Base-by-base conservation (phyloP, 1,139 yeast genomes). In the Oligophagozyma castellii region DNA sequence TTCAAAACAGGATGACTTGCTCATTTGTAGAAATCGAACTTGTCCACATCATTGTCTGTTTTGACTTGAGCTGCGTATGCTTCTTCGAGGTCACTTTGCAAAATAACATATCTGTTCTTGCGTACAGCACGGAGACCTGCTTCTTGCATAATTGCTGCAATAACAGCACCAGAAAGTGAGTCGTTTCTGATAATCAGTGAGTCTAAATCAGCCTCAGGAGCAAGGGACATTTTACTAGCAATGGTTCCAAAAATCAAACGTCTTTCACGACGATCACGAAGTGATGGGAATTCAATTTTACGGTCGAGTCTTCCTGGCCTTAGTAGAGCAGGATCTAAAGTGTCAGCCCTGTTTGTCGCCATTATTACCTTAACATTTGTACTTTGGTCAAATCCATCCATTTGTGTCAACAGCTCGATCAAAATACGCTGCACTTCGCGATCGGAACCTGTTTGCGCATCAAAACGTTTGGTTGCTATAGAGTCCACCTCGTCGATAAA, bases 111-210 rank as follows among this genome's bases (percentile, higher is more conserved):
- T 59, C 99, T 74, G 58, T 89, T 89, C 65, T 89, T 89, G 61
- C 99, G 77, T 29, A 92, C 96, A 1, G 99, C 99, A 46, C 96
- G 73, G 44, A 92, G 68, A 41, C 99, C 99, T 16, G 99, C 99
- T 60, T 92, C 99, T 67, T 92, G 98, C 98, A 92, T 89, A 44
- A 92, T 89, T 16, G 98, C 98, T 19, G 98, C 96, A 53, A 92
- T 92, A 35, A 86, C 73, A 5, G 99, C 98, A 48, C 99, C 99
- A 23, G 95, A 80, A 37, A 92, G 66, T 24, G 98, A 95, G 54
- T 89, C 98, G 53, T 92, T 92, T 57, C 98, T 78, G 46, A 84
- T 73, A 45, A 92, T 89, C 44, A 92, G 69, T 15, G 95, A 78
- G 58, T 92, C 98, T 48, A 92, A 68, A 53, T 92, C 99, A 31